Conservation (phyloP, 257 asterid species). For the Gynochthodes officinalis region DNA sequence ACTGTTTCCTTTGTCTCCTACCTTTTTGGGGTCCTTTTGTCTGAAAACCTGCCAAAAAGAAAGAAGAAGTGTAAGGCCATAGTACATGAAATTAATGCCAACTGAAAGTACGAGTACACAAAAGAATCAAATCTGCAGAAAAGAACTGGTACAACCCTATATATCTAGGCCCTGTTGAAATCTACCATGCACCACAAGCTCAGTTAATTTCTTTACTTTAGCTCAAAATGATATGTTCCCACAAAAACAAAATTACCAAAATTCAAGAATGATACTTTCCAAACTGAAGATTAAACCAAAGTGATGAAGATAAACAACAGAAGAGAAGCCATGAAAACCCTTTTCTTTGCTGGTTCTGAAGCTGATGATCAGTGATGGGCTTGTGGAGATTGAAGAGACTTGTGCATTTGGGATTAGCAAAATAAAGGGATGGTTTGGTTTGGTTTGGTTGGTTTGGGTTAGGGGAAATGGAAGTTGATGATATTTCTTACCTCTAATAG, state of each 20-base stretch:
- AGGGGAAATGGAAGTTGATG: conserved; percentile 30
- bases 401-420: conserved; percentile 22
- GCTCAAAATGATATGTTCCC: neutral
- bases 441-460: conserved; percentile 57
- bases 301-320: neutral
- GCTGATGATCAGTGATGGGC: neutral
- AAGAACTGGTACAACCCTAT: neutral
- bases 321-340: neutral
- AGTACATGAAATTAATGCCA: conserved; percentile 6
- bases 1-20: conserved; percentile 26
- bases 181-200: neutral
- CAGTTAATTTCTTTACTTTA: neutral
- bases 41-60: conserved; percentile 24
- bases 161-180: neutral
- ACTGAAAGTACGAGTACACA: conserved; percentile 3
- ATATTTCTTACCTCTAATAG: neutral
- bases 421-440: conserved; percentile 20
- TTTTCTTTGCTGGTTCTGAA: neutral
- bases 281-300: neutral
- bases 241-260: neutral
- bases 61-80: conserved; percentile 11
- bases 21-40: conserved; percentile 10
- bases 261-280: neutral
- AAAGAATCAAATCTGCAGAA: conserved; percentile 3
- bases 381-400: conserved; percentile 10